Base-by-base conservation (phyloP, 1,284 basidiomycete genomes). In the Athelia sp. region DNA sequence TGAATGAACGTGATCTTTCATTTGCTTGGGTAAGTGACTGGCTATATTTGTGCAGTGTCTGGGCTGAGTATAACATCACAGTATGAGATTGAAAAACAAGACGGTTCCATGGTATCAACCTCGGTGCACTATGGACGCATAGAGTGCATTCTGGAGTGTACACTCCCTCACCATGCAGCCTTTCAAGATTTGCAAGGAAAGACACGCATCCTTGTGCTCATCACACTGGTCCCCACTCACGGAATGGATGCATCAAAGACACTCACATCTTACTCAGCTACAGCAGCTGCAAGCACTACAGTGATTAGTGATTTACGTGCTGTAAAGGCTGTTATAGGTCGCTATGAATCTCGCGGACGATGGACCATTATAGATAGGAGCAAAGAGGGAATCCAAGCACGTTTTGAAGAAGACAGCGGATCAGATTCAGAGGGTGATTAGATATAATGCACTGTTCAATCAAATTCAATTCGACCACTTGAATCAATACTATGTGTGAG, bases 121-220 rank as follows among this genome's bases (percentile, higher is more conserved):
- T n/a, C n/a, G n/a, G n/a, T n/a, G n/a, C n/a, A n/a, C n/a, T 51
- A 51, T 31, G 47, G 50, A n/a, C 47, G 23, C 23, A 36, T 51
- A 8, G 43, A 51, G 34, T 43, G 44, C n/a, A 49, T 51, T 11
- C 11, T 51, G 2, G 47, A 48, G 18, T 49, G 42, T 26, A 24
- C 1, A 2, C 43, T 51, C 14, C 17, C 38, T 10, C 22, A 32
- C 9, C n/a, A 51, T 18, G 17, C 24, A 14, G 21, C 32, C 4
- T 51, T 31, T 19, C 18, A 24, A 14, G 26, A 23, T 22, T 42
- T 51, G 11, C 3, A 14, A 43, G 40, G 47, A 4, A 18, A 24
- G 15, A 17, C n/a, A n/a, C 40, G 22, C 6, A 13, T 51, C 11
- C 32, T 51, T 21, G 50, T 42, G 13, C 15, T 44, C 15, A 45